A percentile compares a stretch with the other conserved stretches of the same genome.
phyloP scores from a whole-genome alignment of 2,329 filamentous ascomycete species.

The Phaeosphaeria sp. region DNA sequence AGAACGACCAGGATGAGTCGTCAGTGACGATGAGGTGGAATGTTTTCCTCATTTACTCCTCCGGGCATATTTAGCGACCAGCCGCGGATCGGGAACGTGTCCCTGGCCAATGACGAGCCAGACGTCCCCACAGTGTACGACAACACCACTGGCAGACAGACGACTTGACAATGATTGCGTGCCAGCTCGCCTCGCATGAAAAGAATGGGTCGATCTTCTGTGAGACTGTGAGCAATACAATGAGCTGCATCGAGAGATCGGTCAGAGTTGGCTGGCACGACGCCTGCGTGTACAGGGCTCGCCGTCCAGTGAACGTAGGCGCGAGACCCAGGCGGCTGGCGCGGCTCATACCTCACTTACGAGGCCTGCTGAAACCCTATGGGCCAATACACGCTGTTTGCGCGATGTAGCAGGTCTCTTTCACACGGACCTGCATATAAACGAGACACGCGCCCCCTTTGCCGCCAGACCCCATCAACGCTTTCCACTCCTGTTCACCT shows the following conservation, averaged over 20 bases:
- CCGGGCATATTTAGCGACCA: not conserved
- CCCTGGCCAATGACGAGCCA: not conserved
- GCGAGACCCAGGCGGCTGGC: not conserved
- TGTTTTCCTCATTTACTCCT: not conserved
- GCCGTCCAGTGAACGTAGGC: not conserved
- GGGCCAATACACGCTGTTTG: conserved; percentile 5
- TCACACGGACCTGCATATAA: not conserved
- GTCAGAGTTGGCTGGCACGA: not conserved
- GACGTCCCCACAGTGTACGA: not conserved
- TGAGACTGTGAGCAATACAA: not conserved
- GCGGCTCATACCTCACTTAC: not conserved
- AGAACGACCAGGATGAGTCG: not conserved
- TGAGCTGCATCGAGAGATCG: not conserved
- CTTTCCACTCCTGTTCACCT: not conserved
- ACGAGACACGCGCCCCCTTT: conserved; percentile 8
- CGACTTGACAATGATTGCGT: not conserved
- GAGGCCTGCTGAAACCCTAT: not conserved
- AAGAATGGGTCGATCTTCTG: not conserved
- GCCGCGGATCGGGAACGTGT: not conserved
- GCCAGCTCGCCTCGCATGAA: not conserved
- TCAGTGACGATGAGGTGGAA: not conserved
- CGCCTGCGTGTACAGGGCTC: not conserved
- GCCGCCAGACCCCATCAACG: not conserved
- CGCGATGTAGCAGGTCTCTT: not conserved
- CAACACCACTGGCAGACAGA: not conserved